These are phyloP conservation scores for Nannizziopsis arthrosporioides DNA, from an alignment of 2,329 filamentous ascomycete genomes.

Conservation along the genomic window DNA sequence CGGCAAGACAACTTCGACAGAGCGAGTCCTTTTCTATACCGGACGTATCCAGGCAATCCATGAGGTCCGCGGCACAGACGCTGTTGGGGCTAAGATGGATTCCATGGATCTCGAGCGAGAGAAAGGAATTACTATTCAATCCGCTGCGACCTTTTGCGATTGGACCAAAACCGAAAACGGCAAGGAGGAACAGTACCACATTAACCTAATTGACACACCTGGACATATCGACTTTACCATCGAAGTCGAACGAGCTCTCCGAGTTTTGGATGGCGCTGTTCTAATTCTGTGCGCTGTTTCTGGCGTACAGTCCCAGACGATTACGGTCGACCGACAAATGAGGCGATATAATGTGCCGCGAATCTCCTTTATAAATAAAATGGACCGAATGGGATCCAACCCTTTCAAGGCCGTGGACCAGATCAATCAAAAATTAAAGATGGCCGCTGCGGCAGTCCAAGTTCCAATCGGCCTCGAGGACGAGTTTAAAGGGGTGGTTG, in stretches of 20 bases:
- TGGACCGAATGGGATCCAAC: slow-evolving; percentile 98
- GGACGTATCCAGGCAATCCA: slow-evolving; percentile 94
- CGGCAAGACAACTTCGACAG: slow-evolving; percentile 92
- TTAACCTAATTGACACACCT: slow-evolving; percentile 97
- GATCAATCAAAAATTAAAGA: slow-evolving; percentile 91
- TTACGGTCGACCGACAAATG: slow-evolving; percentile 98
- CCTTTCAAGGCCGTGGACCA: slow-evolving; percentile 96
- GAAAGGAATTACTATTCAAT: slow-evolving; percentile 98
- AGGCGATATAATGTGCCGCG: slow-evolving; percentile 92
- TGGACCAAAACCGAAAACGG: slow-evolving; percentile 81
- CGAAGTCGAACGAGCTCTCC: slow-evolving; percentile 87
- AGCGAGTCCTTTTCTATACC: slow-evolving; percentile 96
- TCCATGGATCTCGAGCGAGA: slow-evolving; percentile 98
- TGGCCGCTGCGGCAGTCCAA: slow-evolving; percentile 85
- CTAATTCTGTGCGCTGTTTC: slow-evolving; percentile 98
- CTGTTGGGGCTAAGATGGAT: slow-evolving; percentile 98
- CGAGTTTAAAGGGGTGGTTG: slow-evolving; percentile 82
- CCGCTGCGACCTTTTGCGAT: slow-evolving; percentile 93
- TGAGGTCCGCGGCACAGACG: slow-evolving; percentile 80
- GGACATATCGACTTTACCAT: slow-evolving; percentile 99
- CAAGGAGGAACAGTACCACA: slow-evolving; percentile 81
- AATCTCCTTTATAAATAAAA: slow-evolving; percentile 97
- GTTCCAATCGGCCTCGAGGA: slow-evolving; percentile 90
- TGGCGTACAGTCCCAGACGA: slow-evolving; percentile 94
- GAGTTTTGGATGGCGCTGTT: slow-evolving; percentile 90